Conservation (phyloP, 2,329 filamentous ascomycete genomes). For the Diaporthe sp. region DNA sequence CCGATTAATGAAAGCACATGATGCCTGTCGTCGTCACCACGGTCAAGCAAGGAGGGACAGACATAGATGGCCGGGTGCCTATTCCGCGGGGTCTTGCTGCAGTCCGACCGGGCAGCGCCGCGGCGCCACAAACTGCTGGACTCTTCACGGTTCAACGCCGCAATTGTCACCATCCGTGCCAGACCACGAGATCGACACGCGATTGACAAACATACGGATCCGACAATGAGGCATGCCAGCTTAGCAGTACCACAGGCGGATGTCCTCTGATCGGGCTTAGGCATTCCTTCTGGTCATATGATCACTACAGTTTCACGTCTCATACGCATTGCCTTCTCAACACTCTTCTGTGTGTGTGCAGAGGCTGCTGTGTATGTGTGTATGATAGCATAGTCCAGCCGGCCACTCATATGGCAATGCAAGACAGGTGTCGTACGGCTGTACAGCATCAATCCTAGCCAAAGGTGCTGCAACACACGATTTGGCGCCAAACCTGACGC, state of each 20-base stretch:
- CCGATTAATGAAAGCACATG: background rate
- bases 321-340: background rate
- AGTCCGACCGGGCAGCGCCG: background rate
- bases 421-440: background rate
- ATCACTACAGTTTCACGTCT: background rate
- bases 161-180: background rate
- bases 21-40: slow-evolving; percentile 4
- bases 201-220: background rate
- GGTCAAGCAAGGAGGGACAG: background rate
- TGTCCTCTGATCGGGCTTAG: background rate
- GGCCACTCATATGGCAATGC: background rate
- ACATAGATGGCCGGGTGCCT: background rate
- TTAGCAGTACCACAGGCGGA: background rate
- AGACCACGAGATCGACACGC: background rate
- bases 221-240: background rate
- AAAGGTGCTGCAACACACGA: background rate
- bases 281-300: background rate
- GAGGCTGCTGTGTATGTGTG: background rate
- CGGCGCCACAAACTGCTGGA: slow-evolving; percentile 14
- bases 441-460: background rate
- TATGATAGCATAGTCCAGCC: background rate
- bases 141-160: background rate
- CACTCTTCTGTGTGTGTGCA: background rate
- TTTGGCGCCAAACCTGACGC: background rate
- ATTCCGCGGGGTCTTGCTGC: background rate